A percentile compares a stretch with the other conserved stretches of the same genome.
Evolutionary conservation across 208 protist genomes (phyloP).

Genomic region (Acanthamoeba healyi): DNA sequence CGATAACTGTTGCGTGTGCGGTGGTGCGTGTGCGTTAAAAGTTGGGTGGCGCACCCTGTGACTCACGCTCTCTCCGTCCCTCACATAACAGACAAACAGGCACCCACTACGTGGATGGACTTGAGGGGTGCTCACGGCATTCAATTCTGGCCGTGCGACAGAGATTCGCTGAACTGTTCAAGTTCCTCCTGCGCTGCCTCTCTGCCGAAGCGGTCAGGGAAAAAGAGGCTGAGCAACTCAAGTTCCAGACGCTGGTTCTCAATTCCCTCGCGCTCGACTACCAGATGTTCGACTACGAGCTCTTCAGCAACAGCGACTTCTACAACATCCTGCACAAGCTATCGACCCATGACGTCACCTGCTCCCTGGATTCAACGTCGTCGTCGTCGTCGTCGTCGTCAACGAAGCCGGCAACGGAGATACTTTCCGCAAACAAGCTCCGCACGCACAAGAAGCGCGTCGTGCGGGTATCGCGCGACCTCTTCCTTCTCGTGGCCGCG

Average conservation of each 20-base stretch:
- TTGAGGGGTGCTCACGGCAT: slow-evolving; percentile 16
- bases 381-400: no score
- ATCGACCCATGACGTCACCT: not conserved
- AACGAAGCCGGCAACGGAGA: no score
- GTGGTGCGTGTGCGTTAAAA: no score
- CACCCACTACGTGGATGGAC: slow-evolving; percentile 17
- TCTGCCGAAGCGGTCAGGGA: not conserved
- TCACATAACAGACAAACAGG: not conserved
- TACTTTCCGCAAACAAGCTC: not conserved
- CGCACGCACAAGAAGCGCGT: not conserved
- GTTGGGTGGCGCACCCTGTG: no score
- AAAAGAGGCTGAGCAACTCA: not conserved
- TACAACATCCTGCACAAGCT: not conserved
- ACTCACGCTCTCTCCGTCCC: no score
- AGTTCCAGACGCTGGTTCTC: slow-evolving; percentile 7
- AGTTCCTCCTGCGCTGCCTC: slow-evolving; percentile 9
- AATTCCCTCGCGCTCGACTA: slow-evolving; percentile 1
- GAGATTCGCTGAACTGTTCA: slow-evolving; percentile 35
- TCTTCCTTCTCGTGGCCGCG: not conserved
- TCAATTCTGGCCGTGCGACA: slow-evolving; percentile 15
- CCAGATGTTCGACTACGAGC: not conserved
- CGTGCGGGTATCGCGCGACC: not conserved
- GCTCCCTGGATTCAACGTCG: no score
- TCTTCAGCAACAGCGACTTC: slow-evolving; percentile 17
- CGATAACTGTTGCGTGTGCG: not conserved